Evolutionary conservation across 169 alveolate genomes (phyloP).

Genomic region (Eimeria zaria): DNA sequence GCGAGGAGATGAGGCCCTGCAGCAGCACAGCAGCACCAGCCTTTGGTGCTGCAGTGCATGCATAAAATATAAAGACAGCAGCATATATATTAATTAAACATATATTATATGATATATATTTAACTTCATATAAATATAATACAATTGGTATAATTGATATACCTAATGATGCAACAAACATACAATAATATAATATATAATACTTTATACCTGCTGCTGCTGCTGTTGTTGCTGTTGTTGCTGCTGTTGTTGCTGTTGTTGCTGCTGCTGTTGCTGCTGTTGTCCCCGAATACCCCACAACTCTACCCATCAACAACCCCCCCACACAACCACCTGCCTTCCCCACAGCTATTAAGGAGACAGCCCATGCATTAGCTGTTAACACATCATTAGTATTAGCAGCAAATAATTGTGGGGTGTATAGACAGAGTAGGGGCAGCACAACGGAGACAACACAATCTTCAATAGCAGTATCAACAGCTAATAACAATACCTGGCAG

Average conservation of each 20-base stretch:
- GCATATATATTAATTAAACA: constrained; percentile 11
- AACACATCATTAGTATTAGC: not conserved
- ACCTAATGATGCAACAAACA: constrained; percentile 23
- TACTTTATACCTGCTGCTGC: too few relatives aligned
- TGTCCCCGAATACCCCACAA: constrained; percentile 48
- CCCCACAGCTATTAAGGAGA: constrained; percentile 60
- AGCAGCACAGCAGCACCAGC: constrained; percentile 82
- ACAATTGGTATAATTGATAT: constrained; percentile 44
- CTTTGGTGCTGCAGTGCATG: constrained; percentile 81
- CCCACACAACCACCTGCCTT: constrained; percentile 79
- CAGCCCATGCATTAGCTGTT: constrained; percentile 51
- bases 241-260: constrained; percentile 37
- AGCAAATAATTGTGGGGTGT: constrained; percentile 31
- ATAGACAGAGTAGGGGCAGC: constrained; percentile 81
- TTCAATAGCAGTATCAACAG: constrained; percentile 88
- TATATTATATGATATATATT: not conserved
- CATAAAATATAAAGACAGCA: constrained; percentile 71
- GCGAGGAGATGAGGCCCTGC: constrained; percentile 77
- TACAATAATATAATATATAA: constrained; percentile 43
- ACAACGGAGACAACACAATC: constrained; percentile 87
- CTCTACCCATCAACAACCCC: constrained; percentile 72
- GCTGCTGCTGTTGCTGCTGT: constrained; percentile 63
- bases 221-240: too few relatives aligned
- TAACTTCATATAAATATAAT: not conserved
- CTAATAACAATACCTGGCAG: constrained; percentile 84